Evolutionary conservation across 768 basidiomycete species (phyloP), one percentile per base, ranked within the genome.

Genomic region (Fomitopsis pulvina): DNA sequence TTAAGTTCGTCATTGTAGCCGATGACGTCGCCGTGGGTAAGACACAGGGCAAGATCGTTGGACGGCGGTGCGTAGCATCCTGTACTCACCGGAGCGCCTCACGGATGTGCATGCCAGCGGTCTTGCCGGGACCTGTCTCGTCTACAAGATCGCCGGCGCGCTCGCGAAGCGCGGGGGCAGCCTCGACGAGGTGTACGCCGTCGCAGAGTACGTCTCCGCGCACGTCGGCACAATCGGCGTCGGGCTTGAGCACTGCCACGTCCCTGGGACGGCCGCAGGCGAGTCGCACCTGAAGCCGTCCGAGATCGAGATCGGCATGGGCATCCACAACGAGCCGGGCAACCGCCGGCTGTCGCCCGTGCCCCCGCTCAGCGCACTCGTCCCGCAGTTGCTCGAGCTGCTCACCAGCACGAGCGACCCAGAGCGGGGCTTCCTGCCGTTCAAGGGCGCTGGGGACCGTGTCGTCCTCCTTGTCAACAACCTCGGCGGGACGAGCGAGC

Each of bases 111-210:
- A n/a, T 27, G 18, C 29, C 45, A 90, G 92, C 60, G 90, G 90
- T 37, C 76, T 91, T 10, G 87, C 88, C 0, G 88, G 88, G 1
- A 86, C 85, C 4, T 80, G 86, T 4, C 68, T 92, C 20, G 87
- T 92, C 1, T 94, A 94, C 74, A 95, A 95, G 68, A 84, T 93
- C 48, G 87, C 90, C 9, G 92, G 92, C 38, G 91, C 90, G 3
- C 70, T 92, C 16, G 85, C 92, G 0, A 65, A 79, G 22, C 68
- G 74, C 14, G 89, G 88, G 4, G 85, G 74, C 16, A 68, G 68
- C 47, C 79, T 94, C 26, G 75, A 87, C 34, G 75, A 85, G 43
- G 85, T 94, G 5, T 77, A 84, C 61, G 60, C 68, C 39, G 62
- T 82, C 14, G 87, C 89, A 0, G 72, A 84, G 57, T 83, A 80